Conservation (phyloP, 2,329 filamentous ascomycete genomes). For the Dactylonectria macrodidyma region DNA sequence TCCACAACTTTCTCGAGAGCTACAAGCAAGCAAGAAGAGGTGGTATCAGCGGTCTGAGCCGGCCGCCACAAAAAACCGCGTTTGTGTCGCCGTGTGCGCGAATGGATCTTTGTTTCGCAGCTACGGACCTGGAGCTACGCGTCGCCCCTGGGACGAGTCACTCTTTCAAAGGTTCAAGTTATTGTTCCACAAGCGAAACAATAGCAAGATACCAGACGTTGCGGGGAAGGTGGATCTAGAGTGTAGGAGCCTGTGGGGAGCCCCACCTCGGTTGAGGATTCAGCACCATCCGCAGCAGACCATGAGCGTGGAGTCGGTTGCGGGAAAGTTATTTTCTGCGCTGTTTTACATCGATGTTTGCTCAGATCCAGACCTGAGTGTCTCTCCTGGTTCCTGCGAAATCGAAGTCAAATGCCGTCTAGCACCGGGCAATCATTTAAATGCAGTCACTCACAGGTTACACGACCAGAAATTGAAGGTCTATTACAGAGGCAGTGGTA, state of each 20-base stretch:
- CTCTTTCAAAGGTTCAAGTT: neutral
- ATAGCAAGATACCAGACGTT: neutral
- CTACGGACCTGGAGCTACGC: neutral
- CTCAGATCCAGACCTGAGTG: neutral
- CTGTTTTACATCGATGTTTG: neutral
- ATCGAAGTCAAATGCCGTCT: neutral
- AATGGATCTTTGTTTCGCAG: neutral
- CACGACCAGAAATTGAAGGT: neutral
- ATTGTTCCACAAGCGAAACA: neutral
- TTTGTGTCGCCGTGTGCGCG: neutral
- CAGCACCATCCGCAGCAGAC: neutral
- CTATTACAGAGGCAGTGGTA: neutral
- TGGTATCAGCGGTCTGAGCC: neutral
- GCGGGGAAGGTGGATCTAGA: neutral
- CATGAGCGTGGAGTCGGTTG: neutral
- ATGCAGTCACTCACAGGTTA: neutral
- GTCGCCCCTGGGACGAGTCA: neutral
- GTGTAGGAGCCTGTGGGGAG: neutral
- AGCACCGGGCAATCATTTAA: neutral
- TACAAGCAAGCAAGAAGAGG: neutral
- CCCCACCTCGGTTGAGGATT: neutral
- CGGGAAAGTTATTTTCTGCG: neutral
- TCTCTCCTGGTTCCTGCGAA: neutral
- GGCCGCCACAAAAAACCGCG: neutral
- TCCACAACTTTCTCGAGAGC: constrained; percentile 1